These are phyloP conservation scores for Ampelocalamus luodianensis DNA, from an alignment of 176 grass and related monocot species.

Conservation along the genomic window DNA sequence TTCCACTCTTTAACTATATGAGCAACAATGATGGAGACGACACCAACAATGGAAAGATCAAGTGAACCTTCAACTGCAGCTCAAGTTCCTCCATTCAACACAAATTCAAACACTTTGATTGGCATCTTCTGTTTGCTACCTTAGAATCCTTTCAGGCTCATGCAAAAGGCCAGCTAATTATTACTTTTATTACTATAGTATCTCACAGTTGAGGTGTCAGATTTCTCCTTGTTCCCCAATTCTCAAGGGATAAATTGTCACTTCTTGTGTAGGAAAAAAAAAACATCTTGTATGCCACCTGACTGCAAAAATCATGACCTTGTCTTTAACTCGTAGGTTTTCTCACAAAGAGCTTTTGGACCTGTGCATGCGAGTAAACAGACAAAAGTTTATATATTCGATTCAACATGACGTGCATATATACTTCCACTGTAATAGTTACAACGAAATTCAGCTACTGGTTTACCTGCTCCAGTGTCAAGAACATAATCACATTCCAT, in stretches of 20 bases:
- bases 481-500: constrained; percentile 99
- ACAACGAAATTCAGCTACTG: neutral
- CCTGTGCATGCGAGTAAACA: constrained; percentile 48
- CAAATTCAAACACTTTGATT: constrained; percentile 12
- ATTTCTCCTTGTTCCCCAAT: constrained; percentile 42
- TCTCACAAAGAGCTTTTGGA: constrained; percentile 68
- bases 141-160: constrained; percentile 11
- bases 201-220: constrained; percentile 33
- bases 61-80: neutral
- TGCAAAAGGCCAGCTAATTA: neutral
- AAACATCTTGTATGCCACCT: neutral
- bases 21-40: too few species aligned
- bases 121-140: neutral
- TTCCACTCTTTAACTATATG: too few species aligned
- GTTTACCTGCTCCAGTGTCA: constrained; percentile 93
- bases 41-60: neutral
- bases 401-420: neutral
- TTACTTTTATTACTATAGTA: constrained; percentile 21
- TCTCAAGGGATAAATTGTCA: neutral
- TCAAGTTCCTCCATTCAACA: constrained; percentile 27
- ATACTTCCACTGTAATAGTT: neutral
- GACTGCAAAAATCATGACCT: constrained; percentile 1
- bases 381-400: neutral
- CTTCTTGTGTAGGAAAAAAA: constrained; percentile 17
- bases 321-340: constrained; percentile 46